Percentiles rank a stretch among this genome's conserved stretches.
phyloP scores from a whole-genome alignment of 345 rosid genomes.

The Physaria fendleri region DNA sequence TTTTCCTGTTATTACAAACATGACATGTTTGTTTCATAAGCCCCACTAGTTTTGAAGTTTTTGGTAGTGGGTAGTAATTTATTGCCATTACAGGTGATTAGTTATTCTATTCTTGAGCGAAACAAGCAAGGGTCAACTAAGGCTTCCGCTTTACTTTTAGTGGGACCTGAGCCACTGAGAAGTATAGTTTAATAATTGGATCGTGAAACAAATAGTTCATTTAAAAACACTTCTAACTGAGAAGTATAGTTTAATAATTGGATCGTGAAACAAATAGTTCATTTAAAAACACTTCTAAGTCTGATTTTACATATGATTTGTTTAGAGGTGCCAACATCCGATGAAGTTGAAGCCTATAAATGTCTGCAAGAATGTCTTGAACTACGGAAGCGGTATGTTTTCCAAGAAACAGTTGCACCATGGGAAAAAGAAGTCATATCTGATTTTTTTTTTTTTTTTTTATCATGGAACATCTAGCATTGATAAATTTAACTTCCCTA shows the following conservation, averaged over 20 bases:
- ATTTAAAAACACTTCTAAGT: not conserved
- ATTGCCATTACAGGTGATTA: not conserved
- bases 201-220: not conserved
- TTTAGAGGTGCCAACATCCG: conserved; percentile 75
- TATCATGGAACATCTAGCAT: not conserved
- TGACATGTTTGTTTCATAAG: not conserved
- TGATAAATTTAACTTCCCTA: conserved; percentile 11
- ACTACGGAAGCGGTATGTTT: conserved; percentile 71
- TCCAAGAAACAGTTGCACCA: conserved; percentile 80
- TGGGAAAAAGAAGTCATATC: conserved; percentile 95
- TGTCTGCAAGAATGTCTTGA: conserved; percentile 94
- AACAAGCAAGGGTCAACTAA: not conserved
- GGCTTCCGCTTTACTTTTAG: conserved; percentile 2
- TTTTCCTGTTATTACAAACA: not conserved
- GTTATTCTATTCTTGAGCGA: not conserved
- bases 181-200: not conserved
- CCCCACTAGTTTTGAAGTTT: not conserved
- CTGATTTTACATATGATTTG: not conserved
- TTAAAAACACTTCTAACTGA: no score
- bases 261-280: not conserved
- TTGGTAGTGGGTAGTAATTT: not conserved
- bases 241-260: not conserved
- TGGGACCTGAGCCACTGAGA: not conserved
- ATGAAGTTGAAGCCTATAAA: conserved; percentile 75
- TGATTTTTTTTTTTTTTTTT: no score